Percentiles rank a stretch among this genome's conserved stretches.
Evolutionary conservation across 2,329 filamentous ascomycete genomes (phyloP).

Genomic region (Polychaeton citri): DNA sequence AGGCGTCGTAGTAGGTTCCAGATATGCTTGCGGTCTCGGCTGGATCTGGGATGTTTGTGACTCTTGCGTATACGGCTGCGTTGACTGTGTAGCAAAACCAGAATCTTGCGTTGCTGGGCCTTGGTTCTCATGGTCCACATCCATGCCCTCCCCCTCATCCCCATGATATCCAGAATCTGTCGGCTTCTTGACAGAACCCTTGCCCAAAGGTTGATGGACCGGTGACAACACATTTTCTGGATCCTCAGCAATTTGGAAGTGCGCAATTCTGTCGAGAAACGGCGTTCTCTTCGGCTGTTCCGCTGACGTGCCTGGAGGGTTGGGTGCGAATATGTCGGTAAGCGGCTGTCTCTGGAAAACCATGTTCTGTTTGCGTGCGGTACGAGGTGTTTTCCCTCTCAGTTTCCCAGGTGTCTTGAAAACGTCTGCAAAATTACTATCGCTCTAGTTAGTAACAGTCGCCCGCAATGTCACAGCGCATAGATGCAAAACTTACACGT

Average conservation of each 20-base stretch:
- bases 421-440: slow-evolving; percentile 83
- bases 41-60: background rate
- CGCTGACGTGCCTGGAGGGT: slow-evolving; percentile 29
- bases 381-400: slow-evolving; percentile 67
- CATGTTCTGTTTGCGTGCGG: slow-evolving; percentile 47
- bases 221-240: slow-evolving; percentile 19
- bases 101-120: background rate
- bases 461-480: slow-evolving; percentile 13
- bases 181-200: slow-evolving; percentile 20
- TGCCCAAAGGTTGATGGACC: slow-evolving; percentile 6
- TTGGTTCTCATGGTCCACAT: slow-evolving; percentile 15
- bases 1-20: background rate
- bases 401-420: slow-evolving; percentile 87
- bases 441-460: slow-evolving; percentile 14
- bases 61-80: background rate
- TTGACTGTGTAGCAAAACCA: background rate
- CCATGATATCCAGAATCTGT: slow-evolving; percentile 62
- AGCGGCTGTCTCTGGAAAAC: slow-evolving; percentile 39
- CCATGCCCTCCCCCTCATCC: slow-evolving; percentile 45
- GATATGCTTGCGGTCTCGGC: background rate
- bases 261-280: slow-evolving; percentile 41
- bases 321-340: slow-evolving; percentile 34
- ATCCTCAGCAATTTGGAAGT: slow-evolving; percentile 48
- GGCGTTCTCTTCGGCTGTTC: slow-evolving; percentile 42
- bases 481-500: slow-evolving; percentile 50